These are phyloP conservation scores for Exophiala alcalophila DNA, from an alignment of 2,329 filamentous ascomycete species.

Conservation along the genomic window DNA sequence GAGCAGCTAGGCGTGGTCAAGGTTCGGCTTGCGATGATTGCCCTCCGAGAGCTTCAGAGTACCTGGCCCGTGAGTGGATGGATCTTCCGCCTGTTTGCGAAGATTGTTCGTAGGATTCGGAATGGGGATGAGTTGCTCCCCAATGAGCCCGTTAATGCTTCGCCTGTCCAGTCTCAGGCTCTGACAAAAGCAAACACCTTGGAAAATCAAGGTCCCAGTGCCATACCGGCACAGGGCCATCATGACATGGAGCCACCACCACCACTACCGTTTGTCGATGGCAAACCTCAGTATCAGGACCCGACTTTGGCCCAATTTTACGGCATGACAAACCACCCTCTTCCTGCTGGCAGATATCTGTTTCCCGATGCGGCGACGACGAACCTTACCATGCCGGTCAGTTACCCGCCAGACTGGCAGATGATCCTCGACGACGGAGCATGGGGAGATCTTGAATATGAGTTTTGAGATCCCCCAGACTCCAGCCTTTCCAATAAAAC, in stretches of 20 bases:
- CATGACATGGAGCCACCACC: not conserved
- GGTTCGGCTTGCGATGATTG: conserved; percentile 31
- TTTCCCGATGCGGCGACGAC: conserved; percentile 10
- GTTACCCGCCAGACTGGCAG: conserved; percentile 19
- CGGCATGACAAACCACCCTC: conserved; percentile 10
- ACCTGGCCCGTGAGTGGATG: conserved; percentile 33
- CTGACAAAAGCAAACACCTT: conserved; percentile 2
- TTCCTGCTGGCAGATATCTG: conserved; percentile 11
- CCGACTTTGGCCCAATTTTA: conserved; percentile 18
- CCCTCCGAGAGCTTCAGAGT: conserved; percentile 29
- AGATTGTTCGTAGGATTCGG: conserved; percentile 23
- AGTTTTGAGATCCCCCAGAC: conserved; percentile 9
- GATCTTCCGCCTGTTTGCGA: conserved; percentile 28
- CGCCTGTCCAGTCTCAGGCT: conserved; percentile 13
- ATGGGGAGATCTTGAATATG: conserved; percentile 24
- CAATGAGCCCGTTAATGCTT: conserved; percentile 20
- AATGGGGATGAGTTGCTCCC: conserved; percentile 19
- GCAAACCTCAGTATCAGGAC: conserved; percentile 17
- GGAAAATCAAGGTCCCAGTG: not conserved
- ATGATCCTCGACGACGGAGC: conserved; percentile 20
- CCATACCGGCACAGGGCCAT: not conserved
- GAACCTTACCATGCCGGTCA: conserved; percentile 14
- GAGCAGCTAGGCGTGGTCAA: conserved; percentile 31
- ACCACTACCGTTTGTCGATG: conserved; percentile 1
- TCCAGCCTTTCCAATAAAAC: not conserved